Percentiles rank a stretch among this genome's conserved stretches.
These are phyloP conservation scores for Nymphaea colorata DNA, from an alignment of 164 flowering plant genomes.

Conservation along the genomic window DNA sequence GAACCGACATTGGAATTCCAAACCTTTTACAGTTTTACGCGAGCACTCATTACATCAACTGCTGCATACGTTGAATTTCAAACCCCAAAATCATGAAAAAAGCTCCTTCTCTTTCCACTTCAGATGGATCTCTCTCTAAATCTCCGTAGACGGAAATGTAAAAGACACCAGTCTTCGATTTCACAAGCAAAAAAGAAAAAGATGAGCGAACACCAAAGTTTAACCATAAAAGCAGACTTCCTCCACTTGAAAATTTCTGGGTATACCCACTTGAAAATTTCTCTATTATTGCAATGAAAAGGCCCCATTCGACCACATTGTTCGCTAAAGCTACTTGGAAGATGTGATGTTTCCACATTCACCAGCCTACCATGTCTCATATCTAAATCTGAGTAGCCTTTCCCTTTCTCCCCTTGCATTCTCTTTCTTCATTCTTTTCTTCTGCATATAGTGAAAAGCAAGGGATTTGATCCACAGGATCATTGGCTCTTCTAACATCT, in stretches of 20 bases:
- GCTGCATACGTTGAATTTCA: constrained; percentile 1
- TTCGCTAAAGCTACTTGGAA: not conserved
- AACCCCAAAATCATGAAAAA: constrained; percentile 10
- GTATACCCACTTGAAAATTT: not conserved
- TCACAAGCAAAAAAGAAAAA: not conserved
- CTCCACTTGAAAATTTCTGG: not conserved
- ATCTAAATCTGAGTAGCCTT: not conserved
- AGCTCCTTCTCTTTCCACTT: constrained; percentile 23
- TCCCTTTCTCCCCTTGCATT: not conserved
- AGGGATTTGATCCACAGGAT: constrained; percentile 1
- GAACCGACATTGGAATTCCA: not conserved
- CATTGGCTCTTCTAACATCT: not conserved
- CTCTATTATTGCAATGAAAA: not conserved
- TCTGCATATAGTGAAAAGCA: not conserved
- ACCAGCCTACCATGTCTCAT: not conserved
- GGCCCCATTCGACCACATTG: not conserved
- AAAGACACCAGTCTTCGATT: not conserved
- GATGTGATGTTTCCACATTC: not conserved
- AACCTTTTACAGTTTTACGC: too few species aligned
- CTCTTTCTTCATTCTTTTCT: not conserved
- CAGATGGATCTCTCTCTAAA: constrained; percentile 1
- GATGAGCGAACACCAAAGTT: not conserved
- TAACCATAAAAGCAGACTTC: not conserved
- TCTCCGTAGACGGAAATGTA: too few species aligned
- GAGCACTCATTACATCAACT: not conserved